These are phyloP conservation scores for Prunus padus DNA, from an alignment of 306 rosid species.

Conservation along the genomic window DNA sequence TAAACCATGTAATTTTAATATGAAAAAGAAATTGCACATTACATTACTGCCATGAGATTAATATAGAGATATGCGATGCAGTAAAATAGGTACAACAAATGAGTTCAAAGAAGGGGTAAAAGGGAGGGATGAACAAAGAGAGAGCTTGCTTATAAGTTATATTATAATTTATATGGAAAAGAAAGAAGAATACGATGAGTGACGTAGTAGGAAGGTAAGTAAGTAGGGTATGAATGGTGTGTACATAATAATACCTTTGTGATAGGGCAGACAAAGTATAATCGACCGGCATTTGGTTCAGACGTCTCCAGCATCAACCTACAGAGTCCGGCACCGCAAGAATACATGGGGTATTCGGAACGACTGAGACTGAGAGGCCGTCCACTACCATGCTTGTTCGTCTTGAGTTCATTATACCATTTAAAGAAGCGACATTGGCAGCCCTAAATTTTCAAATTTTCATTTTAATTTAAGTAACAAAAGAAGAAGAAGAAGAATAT, in stretches of 20 bases:
- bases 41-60: no score
- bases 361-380: not conserved
- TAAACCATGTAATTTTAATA: no score
- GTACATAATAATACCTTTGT: conserved; percentile 25
- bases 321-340: conserved; percentile 26
- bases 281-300: conserved; percentile 1
- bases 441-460: not conserved
- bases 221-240: not conserved
- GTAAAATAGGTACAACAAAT: no score
- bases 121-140: no score
- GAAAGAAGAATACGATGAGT: no score
- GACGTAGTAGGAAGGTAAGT: not conserved
- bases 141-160: no score
- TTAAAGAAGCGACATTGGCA: conserved; percentile 11
- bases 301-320: not conserved
- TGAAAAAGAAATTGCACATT: no score
- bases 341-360: conserved; percentile 3
- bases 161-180: no score
- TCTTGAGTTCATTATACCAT: conserved; percentile 14
- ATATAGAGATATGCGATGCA: no score
- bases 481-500: not conserved
- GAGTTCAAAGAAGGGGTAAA: no score
- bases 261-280: conserved; percentile 42
- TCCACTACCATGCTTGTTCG: not conserved
- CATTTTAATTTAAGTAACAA: no score